Percentiles rank a stretch among this genome's conserved stretches.
phyloP scores from a whole-genome alignment of 1,284 basidiomycete species.

The Afroboletus lepidellus region DNA sequence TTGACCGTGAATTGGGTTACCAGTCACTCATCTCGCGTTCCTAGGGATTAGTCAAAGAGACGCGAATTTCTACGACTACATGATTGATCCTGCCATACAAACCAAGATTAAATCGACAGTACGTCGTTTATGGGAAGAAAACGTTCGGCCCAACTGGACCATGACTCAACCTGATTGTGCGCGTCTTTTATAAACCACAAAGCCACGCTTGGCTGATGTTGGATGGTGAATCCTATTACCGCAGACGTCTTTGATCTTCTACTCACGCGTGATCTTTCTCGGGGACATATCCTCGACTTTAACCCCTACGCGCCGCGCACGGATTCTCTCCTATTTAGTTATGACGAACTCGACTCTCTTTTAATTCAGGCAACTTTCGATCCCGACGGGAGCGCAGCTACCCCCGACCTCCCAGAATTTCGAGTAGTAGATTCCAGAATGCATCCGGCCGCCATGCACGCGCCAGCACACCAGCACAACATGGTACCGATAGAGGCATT shows the following conservation, averaged over 20 bases:
- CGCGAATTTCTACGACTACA: conserved; percentile 84
- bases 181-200: conserved; percentile 27
- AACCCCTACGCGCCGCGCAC: conserved; percentile 86
- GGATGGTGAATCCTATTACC: not conserved
- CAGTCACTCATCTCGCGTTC: not conserved
- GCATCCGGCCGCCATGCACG: conserved; percentile 64
- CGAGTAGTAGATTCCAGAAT: conserved; percentile 70
- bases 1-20: not conserved
- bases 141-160: conserved; percentile 61
- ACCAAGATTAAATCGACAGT: conserved; percentile 56
- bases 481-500: conserved; percentile 92
- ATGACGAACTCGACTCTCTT: conserved; percentile 67
- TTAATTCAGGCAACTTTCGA: conserved; percentile 15
- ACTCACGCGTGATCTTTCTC: conserved; percentile 74
- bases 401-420: conserved; percentile 46
- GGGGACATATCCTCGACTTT: conserved; percentile 85
- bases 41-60: conserved; percentile 90
- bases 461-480: conserved; percentile 81
- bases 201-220: not conserved
- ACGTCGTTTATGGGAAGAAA: conserved; percentile 62
- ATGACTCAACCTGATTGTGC: conserved; percentile 63
- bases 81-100: conserved; percentile 63
- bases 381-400: not conserved
- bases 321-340: conserved; percentile 84
- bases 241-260: conserved; percentile 86